These are phyloP conservation scores for Suillus luteus DNA, from an alignment of 768 basidiomycete species.

Conservation along the genomic window DNA sequence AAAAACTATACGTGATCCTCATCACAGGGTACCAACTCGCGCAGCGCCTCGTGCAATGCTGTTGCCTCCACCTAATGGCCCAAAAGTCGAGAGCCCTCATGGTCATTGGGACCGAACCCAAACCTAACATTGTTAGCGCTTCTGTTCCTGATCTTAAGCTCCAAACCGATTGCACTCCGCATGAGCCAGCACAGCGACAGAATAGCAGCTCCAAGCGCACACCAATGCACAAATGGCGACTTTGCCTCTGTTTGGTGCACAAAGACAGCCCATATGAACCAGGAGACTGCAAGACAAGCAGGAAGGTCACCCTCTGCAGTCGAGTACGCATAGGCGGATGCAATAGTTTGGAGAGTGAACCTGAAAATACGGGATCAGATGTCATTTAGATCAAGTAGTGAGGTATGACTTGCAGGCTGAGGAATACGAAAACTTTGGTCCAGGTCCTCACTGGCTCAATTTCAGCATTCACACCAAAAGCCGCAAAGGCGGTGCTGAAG, in stretches of 20 bases:
- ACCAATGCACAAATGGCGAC: conserved; percentile 66
- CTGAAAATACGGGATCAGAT: conserved; percentile 24
- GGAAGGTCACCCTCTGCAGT: conserved; percentile 66
- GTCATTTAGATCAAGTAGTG: neutral
- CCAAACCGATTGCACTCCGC: conserved; percentile 50
- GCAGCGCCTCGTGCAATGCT: neutral
- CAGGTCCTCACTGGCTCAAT: conserved; percentile 53
- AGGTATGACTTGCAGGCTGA: conserved; percentile 45
- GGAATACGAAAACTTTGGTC: conserved; percentile 65
- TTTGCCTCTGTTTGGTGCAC: conserved; percentile 44
- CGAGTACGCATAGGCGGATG: conserved; percentile 67
- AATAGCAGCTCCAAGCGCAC: conserved; percentile 62
- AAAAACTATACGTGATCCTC: neutral
- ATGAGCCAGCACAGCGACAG: conserved; percentile 64
- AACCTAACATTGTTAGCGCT: conserved; percentile 25
- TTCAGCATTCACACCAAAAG: conserved; percentile 60
- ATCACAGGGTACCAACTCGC: neutral
- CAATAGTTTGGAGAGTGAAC: conserved; percentile 58
- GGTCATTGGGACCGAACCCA: conserved; percentile 26
- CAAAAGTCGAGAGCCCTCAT: conserved; percentile 35
- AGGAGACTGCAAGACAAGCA: conserved; percentile 66
- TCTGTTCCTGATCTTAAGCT: conserved; percentile 36
- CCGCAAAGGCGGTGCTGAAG: conserved; percentile 57
- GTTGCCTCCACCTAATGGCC: conserved; percentile 21
- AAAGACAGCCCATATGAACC: conserved; percentile 68